Evolutionary conservation across 2,329 filamentous ascomycete species (phyloP).

Genomic region (Bertia moriformis): DNA sequence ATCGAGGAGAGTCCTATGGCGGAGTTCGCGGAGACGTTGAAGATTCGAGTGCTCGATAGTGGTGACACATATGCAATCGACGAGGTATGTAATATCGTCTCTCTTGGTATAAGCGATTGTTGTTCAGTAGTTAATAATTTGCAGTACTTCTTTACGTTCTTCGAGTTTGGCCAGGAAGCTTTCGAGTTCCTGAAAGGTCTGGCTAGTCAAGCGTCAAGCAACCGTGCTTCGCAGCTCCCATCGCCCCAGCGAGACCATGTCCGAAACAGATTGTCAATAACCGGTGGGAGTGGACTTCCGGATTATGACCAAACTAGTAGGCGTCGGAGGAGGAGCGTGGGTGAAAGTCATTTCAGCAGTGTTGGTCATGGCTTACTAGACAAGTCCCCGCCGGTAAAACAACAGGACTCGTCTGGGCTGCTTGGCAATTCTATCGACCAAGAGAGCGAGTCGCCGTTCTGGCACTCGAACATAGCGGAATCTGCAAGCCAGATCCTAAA

Average conservation of each 20-base stretch:
- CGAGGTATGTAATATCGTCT: slow-evolving; percentile 25
- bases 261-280: slow-evolving; percentile 1
- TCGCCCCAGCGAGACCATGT: slow-evolving; percentile 6
- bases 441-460: slow-evolving; percentile 51
- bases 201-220: slow-evolving; percentile 40
- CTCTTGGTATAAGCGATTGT: neutral
- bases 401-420: neutral
- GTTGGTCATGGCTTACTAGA: neutral
- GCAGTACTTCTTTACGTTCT: slow-evolving; percentile 95
- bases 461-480: slow-evolving; percentile 57
- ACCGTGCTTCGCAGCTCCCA: slow-evolving; percentile 3
- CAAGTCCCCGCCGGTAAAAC: neutral
- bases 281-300: neutral
- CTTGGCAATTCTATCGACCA: slow-evolving; percentile 44
- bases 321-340: neutral
- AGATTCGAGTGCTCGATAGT: slow-evolving; percentile 81
- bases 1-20: slow-evolving; percentile 84
- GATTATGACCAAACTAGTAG: neutral
- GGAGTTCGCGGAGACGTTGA: slow-evolving; percentile 85
- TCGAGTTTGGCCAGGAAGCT: slow-evolving; percentile 71
- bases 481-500: slow-evolving; percentile 84
- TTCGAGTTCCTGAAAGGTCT: slow-evolving; percentile 63
- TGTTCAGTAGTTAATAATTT: neutral
- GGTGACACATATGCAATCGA: slow-evolving; percentile 91
- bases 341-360: neutral